Evolutionary conservation across 805 yeast species (phyloP), one percentile per base, ranked within the genome.

Genomic region (Candida easanensis): DNA sequence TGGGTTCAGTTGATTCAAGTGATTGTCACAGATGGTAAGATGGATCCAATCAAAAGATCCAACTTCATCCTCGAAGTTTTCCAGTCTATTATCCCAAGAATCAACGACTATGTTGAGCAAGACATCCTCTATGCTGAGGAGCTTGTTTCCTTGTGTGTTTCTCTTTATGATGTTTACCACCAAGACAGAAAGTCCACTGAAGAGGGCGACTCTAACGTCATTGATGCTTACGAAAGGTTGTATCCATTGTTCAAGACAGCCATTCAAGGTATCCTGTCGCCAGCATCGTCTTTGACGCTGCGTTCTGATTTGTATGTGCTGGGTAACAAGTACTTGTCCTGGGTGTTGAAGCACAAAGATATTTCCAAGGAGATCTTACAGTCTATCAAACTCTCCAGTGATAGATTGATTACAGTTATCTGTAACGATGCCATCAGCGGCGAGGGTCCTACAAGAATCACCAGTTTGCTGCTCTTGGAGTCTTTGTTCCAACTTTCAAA

Each of bases 1-100:
- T 91, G 98, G 98, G 81, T 82, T 18, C 83, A 82, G 51, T 62
- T 90, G 38, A 80, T 88, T 19, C 88, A 88, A 48, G 79, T 88
- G 4, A 64, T 88, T 35, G 79, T 87, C 4, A 70, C 79, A 4
- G 89, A 82, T 60, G 80, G 79, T 9, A 67, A 66, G n/a, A 62
- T 80, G 42, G 62, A 68, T 6, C 56, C 71, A 0, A 54, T 64
- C 8, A 62, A 65, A n/a, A 69, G 82, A 37, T 69, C 79, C 0
- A 74, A 77, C 30, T 84, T 91, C 55, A 79, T 88, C 41, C 64
- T 88, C 16, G 95, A 85, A 52, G 77, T 87, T 3, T 80, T 89
- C 49, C 95, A 88, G 53, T 70, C 77, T 4, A 71, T 88, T 19
- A 71, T 88, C 17, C 96, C 96, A 2, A 84, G 80, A 55, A 76